These are phyloP conservation scores for Hanseniaspora pseudoguilliermondii DNA, from an alignment of 805 yeast species.

Conservation along the genomic window DNA sequence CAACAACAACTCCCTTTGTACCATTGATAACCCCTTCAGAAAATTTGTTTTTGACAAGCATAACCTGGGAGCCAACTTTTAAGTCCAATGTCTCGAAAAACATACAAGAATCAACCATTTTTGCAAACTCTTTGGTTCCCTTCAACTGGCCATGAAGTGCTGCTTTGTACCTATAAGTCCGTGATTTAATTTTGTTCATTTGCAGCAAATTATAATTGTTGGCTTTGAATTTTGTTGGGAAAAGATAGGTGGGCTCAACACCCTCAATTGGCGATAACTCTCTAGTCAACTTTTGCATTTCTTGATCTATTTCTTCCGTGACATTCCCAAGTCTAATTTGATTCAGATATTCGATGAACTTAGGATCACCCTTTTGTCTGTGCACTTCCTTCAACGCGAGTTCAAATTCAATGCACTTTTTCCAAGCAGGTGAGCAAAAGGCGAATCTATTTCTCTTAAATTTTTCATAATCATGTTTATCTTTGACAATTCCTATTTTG, in stretches of 20 bases:
- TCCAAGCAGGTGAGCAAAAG: slow-evolving; percentile 56
- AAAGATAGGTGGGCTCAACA: slow-evolving; percentile 62
- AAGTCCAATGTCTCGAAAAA: slow-evolving; percentile 38
- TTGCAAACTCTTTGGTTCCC: slow-evolving; percentile 22
- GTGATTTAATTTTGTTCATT: slow-evolving; percentile 36
- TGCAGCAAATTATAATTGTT: slow-evolving; percentile 48
- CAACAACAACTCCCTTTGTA: slow-evolving; percentile 56
- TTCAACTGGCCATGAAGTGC: slow-evolving; percentile 40
- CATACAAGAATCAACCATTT: slow-evolving; percentile 40
- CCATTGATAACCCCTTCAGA: slow-evolving; percentile 68
- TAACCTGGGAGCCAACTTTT: slow-evolving; percentile 68
- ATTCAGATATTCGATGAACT: slow-evolving; percentile 60
- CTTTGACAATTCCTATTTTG: background rate
- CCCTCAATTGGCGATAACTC: slow-evolving; percentile 42
- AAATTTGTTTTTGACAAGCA: slow-evolving; percentile 58
- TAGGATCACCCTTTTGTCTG: slow-evolving; percentile 63
- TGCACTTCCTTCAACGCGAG: slow-evolving; percentile 52
- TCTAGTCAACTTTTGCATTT: slow-evolving; percentile 41
- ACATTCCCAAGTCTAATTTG: slow-evolving; percentile 58
- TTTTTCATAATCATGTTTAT: slow-evolving; percentile 14
- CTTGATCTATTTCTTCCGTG: slow-evolving; percentile 34
- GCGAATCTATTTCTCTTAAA: slow-evolving; percentile 36
- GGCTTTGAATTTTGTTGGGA: slow-evolving; percentile 62
- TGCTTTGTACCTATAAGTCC: slow-evolving; percentile 34
- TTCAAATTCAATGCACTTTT: slow-evolving; percentile 40